Percentiles rank a stretch among this genome's conserved stretches.
Conservation (phyloP, 768 basidiomycete genomes). For the Boletus rufocinnamomeus region DNA sequence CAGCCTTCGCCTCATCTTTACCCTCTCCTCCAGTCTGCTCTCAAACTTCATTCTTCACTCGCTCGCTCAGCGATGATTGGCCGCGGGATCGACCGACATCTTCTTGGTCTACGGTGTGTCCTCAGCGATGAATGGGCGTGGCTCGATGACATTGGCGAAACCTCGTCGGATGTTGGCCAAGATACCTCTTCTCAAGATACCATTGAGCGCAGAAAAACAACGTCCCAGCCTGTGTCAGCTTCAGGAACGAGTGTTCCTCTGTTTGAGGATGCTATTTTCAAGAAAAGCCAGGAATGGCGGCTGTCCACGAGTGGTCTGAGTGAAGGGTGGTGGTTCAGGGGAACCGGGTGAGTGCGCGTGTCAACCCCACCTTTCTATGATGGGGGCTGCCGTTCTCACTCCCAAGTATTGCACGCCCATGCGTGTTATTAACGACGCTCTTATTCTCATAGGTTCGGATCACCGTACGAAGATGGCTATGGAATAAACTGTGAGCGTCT, state of each 20-base stretch:
- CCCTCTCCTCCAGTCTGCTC: conserved; percentile 62
- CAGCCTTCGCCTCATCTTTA: conserved; percentile 36
- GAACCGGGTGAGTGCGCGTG: conserved; percentile 65
- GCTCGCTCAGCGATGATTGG: conserved; percentile 81
- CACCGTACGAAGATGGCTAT: conserved; percentile 82
- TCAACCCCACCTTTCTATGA: neutral
- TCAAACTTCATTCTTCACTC: conserved; percentile 67
- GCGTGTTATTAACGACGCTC: conserved; percentile 10
- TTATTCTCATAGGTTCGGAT: conserved; percentile 62
- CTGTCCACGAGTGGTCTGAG: conserved; percentile 89
- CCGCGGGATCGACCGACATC: conserved; percentile 85
- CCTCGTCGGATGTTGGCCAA: neutral
- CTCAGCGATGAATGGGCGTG: conserved; percentile 41
- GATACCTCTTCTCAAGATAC: conserved; percentile 11
- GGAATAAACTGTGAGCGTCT: conserved; percentile 78
- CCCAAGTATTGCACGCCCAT: neutral
- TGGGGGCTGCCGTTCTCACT: neutral
- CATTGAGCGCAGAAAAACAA: neutral
- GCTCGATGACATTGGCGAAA: conserved; percentile 21
- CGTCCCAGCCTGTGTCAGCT: neutral
- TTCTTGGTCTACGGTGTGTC: conserved; percentile 79
- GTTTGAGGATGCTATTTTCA: conserved; percentile 79
- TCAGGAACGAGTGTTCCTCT: conserved; percentile 37
- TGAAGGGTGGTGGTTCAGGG: conserved; percentile 81
- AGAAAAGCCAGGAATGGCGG: conserved; percentile 78